phyloP scores from a whole-genome alignment of 495 filamentous ascomycete genomes.

The Talaromyces trachyspermus region DNA sequence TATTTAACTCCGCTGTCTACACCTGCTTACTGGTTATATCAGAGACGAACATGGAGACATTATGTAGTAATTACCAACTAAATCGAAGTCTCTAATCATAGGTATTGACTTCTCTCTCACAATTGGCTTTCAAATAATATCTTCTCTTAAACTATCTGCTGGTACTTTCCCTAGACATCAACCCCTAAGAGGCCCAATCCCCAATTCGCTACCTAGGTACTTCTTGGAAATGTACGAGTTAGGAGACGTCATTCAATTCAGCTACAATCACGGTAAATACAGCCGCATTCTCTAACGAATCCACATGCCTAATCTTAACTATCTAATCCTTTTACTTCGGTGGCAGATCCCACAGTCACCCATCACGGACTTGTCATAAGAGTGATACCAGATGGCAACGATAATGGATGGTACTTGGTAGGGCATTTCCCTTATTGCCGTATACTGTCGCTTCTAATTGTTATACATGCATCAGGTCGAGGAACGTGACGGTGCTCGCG shows the following conservation, averaged over 20 bases:
- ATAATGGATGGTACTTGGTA: slow-evolving; percentile 2
- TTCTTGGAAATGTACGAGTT: slow-evolving; percentile 1
- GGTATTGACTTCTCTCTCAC: too few relatives aligned
- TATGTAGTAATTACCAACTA: too few relatives aligned
- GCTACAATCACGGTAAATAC: slow-evolving; percentile 4
- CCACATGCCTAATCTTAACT: too few relatives aligned
- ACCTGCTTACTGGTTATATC: too few relatives aligned
- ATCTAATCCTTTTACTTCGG: background rate
- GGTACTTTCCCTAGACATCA: too few relatives aligned
- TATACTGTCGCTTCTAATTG: background rate
- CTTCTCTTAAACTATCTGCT: too few relatives aligned
- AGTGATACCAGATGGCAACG: background rate
- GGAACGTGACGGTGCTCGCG: background rate
- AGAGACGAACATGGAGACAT: too few relatives aligned
- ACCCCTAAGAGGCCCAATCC: too few relatives aligned
- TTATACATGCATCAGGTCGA: slow-evolving; percentile 1
- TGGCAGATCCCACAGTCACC: background rate
- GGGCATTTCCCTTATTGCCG: background rate
- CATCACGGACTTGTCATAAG: slow-evolving; percentile 2
- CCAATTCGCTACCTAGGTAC: too few relatives aligned
- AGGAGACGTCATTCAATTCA: slow-evolving; percentile 6
- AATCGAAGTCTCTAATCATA: too few relatives aligned
- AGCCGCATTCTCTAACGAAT: background rate
- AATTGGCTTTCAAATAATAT: too few relatives aligned
- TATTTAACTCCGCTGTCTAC: too few relatives aligned